These are phyloP conservation scores for Debaryomyces psychrophilus DNA, from an alignment of 1,139 yeast genomes.

Conservation along the genomic window DNA sequence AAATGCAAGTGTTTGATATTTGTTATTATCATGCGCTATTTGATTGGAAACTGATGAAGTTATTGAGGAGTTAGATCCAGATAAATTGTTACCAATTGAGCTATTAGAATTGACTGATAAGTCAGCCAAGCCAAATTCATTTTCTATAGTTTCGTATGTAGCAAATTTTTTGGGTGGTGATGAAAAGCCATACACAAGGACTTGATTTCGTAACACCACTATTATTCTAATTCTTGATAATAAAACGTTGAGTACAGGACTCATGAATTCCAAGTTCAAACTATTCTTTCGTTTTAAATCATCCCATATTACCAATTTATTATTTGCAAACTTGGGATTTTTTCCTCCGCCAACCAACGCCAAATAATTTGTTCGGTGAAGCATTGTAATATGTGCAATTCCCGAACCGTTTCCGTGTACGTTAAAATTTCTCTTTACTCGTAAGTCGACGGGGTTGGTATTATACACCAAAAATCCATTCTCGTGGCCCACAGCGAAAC, in stretches of 20 bases:
- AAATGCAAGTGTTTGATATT: slow-evolving; percentile 64
- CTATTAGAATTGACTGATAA: slow-evolving; percentile 42
- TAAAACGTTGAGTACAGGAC: slow-evolving; percentile 73
- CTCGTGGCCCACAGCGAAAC: slow-evolving; percentile 85
- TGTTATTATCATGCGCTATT: slow-evolving; percentile 20
- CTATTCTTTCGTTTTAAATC: slow-evolving; percentile 79
- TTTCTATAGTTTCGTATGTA: slow-evolving; percentile 71
- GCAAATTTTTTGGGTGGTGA: slow-evolving; percentile 75
- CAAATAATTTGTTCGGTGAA: slow-evolving; percentile 85
- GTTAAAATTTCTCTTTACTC: slow-evolving; percentile 66
- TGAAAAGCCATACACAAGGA: slow-evolving; percentile 77
- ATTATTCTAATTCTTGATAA: slow-evolving; percentile 76
- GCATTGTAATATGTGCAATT: slow-evolving; percentile 77
- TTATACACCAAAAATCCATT: slow-evolving; percentile 85
- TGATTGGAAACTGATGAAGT: slow-evolving; percentile 14
- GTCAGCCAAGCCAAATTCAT: slow-evolving; percentile 71
- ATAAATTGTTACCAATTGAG: slow-evolving; percentile 11
- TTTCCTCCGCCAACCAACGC: slow-evolving; percentile 90
- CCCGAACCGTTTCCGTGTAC: slow-evolving; percentile 48
- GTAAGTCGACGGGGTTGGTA: slow-evolving; percentile 80
- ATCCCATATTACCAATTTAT: slow-evolving; percentile 87
- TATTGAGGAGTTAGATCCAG: slow-evolving; percentile 21
- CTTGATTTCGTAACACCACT: slow-evolving; percentile 67
- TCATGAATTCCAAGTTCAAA: slow-evolving; percentile 71
- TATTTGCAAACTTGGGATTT: slow-evolving; percentile 74